These are phyloP conservation scores for Chloropicon primus DNA, from an alignment of 139 green algal genomes.

Conservation along the genomic window DNA sequence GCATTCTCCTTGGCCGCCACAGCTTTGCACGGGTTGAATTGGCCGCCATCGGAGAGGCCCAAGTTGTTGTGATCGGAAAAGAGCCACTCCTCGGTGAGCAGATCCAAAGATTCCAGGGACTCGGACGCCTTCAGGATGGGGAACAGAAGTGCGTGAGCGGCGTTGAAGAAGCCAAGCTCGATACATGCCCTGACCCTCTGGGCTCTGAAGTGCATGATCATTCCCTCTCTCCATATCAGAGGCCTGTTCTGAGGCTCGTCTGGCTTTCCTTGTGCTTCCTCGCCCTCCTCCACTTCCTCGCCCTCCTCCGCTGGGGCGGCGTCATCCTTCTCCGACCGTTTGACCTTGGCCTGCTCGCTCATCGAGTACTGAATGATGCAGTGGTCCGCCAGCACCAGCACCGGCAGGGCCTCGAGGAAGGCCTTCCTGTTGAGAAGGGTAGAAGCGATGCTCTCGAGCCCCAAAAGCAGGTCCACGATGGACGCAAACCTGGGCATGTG, in stretches of 20 bases:
- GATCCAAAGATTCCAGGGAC: neutral
- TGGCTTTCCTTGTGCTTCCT: neutral
- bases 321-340: neutral
- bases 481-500: neutral
- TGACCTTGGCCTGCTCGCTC: neutral
- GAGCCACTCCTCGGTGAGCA: neutral
- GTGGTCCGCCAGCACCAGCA: neutral
- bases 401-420: neutral
- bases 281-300: neutral
- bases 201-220: neutral
- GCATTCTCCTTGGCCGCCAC: neutral
- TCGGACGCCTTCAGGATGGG: neutral
- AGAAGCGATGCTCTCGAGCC: neutral
- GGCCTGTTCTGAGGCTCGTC: neutral
- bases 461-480: neutral
- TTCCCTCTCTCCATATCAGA: neutral
- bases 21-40: neutral
- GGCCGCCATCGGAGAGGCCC: neutral
- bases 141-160: neutral
- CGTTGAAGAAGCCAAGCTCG: neutral
- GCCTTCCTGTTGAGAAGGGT: neutral
- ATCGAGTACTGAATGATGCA: neutral
- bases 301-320: neutral
- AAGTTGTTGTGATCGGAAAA: neutral
- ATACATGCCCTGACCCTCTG: neutral